Base-by-base conservation (phyloP, 768 basidiomycete species). In the Pleurotus eryngii region DNA sequence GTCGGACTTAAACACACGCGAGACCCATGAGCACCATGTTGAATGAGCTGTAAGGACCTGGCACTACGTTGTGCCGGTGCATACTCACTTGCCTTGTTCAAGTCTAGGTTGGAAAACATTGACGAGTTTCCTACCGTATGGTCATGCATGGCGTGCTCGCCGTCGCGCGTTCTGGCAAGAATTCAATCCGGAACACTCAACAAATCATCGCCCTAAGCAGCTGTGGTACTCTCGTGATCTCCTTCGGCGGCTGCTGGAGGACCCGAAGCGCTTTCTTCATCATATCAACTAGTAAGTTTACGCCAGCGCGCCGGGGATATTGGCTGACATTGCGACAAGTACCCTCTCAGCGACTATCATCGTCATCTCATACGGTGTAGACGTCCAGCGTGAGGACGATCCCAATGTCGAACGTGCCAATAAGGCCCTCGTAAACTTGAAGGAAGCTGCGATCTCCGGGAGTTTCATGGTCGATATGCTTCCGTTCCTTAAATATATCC, bases 201-300 rank as follows among this genome's bases (percentile, higher is more conserved):
- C 55, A 15, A 58, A 67, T 6, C 75, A 74, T 56, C 67, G 69
- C 39, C 63, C 70, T 24, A 24, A 24, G 24, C 24, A 24, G 24
- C 24, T 24, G 24, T 24, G 24, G 24, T 24, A 24, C 24, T 27
- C 60, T 57, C 64, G 70, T 11, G 63, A 67, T 37, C 63, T 79
- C 17, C 61, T 79, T 20, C 61, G 57, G 6, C 65, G 65, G 14
- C 61, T 75, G 6, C 61, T 73, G 3, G 70, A 73, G 8, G 61
- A 64, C 1, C 78, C 77, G 11, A 69, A 74, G 1, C 70, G 74
- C 30, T 75, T 78, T 56, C 61, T 72, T 58, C 62, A 55, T 9
- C 69, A 72, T 37, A 57, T 69, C 1, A 62, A 68, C 63, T 72
- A 75, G 78, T 81, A 50, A 57, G 77, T 61, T 12, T 1, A 37